Evolutionary conservation across 345 rosid species (phyloP).

Genomic region (Eucalyptus curtisii): DNA sequence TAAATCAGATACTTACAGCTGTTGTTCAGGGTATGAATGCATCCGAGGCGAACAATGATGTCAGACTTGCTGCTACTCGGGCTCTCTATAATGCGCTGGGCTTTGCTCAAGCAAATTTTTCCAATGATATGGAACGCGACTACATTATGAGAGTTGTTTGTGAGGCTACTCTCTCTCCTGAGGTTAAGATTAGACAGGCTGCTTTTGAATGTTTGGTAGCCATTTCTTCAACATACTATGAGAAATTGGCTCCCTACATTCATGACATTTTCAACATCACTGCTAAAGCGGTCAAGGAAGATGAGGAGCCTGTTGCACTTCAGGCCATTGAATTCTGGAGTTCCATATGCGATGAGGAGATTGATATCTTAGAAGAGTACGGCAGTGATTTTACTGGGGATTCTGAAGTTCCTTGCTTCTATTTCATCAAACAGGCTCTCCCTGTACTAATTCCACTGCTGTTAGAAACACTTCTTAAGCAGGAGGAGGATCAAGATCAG

Average conservation of each 20-base stretch:
- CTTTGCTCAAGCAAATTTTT: conserved; percentile 37
- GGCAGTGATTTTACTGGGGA: conserved; percentile 28
- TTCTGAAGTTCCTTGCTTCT: conserved; percentile 30
- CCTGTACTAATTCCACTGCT: conserved; percentile 33
- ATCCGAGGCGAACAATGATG: conserved; percentile 26
- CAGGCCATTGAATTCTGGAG: conserved; percentile 41
- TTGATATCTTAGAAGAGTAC: conserved; percentile 35
- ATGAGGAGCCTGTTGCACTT: conserved; percentile 31
- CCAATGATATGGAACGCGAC: conserved; percentile 32
- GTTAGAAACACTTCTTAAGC: conserved; percentile 31
- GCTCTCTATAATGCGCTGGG: conserved; percentile 30
- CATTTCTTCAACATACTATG: conserved; percentile 32
- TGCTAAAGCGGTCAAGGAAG: conserved; percentile 33
- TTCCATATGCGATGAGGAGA: conserved; percentile 39
- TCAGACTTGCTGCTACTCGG: conserved; percentile 30
- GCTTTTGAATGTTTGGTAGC: conserved; percentile 39
- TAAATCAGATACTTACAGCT: conserved; percentile 33
- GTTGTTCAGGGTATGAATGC: conserved; percentile 37
- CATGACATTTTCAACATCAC: conserved; percentile 33
- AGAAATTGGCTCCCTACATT: conserved; percentile 30
- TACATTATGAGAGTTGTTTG: conserved; percentile 37
- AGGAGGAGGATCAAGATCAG: conserved; percentile 41
- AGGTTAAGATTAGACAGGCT: conserved; percentile 28
- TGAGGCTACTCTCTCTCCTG: conserved; percentile 28
- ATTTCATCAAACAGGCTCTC: conserved; percentile 34